Evolutionary conservation across 495 filamentous ascomycete genomes (phyloP), one percentile per base, ranked within the genome.

Genomic region (Hypoxylon fragiforme): DNA sequence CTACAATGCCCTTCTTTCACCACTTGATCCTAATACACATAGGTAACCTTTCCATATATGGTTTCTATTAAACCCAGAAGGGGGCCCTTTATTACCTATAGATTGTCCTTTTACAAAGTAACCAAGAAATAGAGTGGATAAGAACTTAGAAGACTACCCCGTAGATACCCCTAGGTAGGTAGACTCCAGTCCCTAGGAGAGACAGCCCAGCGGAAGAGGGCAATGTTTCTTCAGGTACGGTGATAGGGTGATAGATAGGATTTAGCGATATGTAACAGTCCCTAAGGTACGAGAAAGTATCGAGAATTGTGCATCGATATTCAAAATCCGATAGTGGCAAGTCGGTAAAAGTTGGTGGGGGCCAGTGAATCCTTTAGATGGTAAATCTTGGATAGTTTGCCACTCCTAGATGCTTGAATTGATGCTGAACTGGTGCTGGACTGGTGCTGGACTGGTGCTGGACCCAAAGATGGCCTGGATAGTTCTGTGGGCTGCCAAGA

Each of bases 41-140:
- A 19, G n/a, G n/a, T n/a, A 24, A 37, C 4, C 8, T 57, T 48
- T 22, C 52, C 46, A 55, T 52, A 12, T 40, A 38, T 38, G 13
- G 21, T 24, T 31, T 21, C 19, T 40, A 50, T 14, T 38, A 7
- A 35, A 18, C 44, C 31, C 38, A 34, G 34, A 31, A 21, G 28
- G 26, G 19, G 21, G 15, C n/a, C 11, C 38, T 60, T 53, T 40
- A 18, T 38, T 39, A 36, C 30, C 15, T 35, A 47, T 41, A 36
- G 7, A 12, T 41, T 9, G 28, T 3, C 31, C 9, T 34, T 34
- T 34, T 34, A 34, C 31, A n/a, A 43, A 36, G 21, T 24, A 34
- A 18, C 14, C 24, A 28, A 26, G 18, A 19, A 24, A 13, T 21
- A 24, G 9, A 20, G 20, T 20, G 9, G 13, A 24, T 51, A 36